Percentiles rank a stretch among this genome's conserved stretches.
Evolutionary conservation across 1,139 yeast genomes (phyloP).

Genomic region (Geotrichum macrosporum): DNA sequence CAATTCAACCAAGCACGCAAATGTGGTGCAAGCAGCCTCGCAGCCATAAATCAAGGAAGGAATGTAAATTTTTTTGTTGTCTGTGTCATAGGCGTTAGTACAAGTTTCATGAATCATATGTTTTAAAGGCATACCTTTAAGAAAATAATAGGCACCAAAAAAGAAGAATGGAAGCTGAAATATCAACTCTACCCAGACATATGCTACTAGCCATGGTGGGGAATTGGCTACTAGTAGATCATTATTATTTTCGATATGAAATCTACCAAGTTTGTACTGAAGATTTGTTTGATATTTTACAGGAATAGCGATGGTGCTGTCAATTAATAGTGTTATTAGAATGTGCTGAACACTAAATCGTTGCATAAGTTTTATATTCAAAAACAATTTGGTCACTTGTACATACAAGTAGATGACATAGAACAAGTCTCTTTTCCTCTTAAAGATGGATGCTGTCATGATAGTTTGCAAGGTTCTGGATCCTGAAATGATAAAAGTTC

Average conservation of each 20-base stretch:
- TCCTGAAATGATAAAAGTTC: too few relatives aligned
- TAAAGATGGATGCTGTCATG: conserved; percentile 9
- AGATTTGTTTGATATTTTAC: conserved; percentile 44
- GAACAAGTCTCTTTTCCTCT: conserved; percentile 43
- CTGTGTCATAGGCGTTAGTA: conserved; percentile 6
- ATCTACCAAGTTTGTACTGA: conserved; percentile 48
- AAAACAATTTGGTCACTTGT: neutral
- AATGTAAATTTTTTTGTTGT: conserved; percentile 43
- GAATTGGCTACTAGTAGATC: conserved; percentile 63
- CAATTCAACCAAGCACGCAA: conserved; percentile 50
- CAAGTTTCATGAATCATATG: neutral
- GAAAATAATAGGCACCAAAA: conserved; percentile 38
- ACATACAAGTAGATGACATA: conserved; percentile 48
- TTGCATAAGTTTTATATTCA: neutral
- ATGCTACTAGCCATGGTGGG: conserved; percentile 64
- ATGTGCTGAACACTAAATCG: conserved; percentile 49
- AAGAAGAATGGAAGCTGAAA: conserved; percentile 78
- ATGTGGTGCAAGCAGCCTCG: conserved; percentile 70
- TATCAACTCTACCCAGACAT: conserved; percentile 65
- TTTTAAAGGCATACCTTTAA: conserved; percentile 26
- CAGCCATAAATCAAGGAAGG: conserved; percentile 64
- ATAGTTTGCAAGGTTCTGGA: too few relatives aligned
- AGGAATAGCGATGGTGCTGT: conserved; percentile 68
- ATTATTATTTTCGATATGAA: conserved; percentile 59
- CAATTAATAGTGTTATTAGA: conserved; percentile 70